Base-by-base conservation (phyloP, 2,329 filamentous ascomycete species). In the Sporothrix brunneoviolacea region DNA sequence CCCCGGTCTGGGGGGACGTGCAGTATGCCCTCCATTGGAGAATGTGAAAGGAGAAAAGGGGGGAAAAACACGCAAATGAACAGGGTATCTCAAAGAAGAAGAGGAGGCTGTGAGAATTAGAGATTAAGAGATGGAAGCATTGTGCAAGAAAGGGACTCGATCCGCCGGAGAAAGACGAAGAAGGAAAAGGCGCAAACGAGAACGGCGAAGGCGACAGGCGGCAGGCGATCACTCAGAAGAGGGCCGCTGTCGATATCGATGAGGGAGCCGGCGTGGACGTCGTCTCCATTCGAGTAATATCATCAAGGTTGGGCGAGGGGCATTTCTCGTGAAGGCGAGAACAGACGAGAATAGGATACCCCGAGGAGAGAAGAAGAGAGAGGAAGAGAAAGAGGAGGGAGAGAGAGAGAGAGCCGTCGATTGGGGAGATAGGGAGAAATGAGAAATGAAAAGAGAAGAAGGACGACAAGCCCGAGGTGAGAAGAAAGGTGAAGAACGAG, bases 1-100 rank as follows among this genome's bases (percentile, higher is more conserved):
- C 71, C 70, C 59, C 74, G 66, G 57, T 78, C 75, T 3, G 75
- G 75, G 47, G 75, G 75, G 27, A 73, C 65, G 49, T 71, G 63
- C 59, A 79, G 64, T 57, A 66, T 62, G 18, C 74, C 75, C 60
- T 79, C 75, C 73, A 78, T 77, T n/a, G 27, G 4, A 15, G 4
- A n/a, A n/a, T 8, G 19, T 4, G 19, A 33, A 24, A 43, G 13
- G 19, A 8, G 18, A 4, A 37, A 37, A 9, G 36, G 13, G 33
- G 18, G 38, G 4, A 43, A 28, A 9, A n/a, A n/a, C n/a, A n/a
- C n/a, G n/a, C n/a, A n/a, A n/a, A n/a, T n/a, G n/a, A n/a, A n/a
- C n/a, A 24, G 33, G 22, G 35, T 47, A 39, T 49, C 46, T 50
- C 45, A 21, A 28, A 18, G 15, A 33, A 24, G 21, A 32, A 18